Conservation (phyloP, 2,329 filamentous ascomycete genomes). For the Dothideomycetes sp. region DNA sequence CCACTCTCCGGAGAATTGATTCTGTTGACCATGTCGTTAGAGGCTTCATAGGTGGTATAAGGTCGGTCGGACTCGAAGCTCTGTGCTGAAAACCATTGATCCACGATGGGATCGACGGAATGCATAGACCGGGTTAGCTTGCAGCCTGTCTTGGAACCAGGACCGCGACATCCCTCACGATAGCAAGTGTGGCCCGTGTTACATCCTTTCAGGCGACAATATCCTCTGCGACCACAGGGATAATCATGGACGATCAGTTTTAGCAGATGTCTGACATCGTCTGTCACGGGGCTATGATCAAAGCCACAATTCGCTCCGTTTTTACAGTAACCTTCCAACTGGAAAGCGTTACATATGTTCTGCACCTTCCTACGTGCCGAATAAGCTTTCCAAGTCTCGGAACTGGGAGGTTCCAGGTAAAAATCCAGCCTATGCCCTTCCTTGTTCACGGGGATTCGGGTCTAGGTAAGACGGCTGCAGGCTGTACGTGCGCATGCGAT, state of each 20-base stretch:
- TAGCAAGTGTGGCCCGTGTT: slow-evolving; percentile 40
- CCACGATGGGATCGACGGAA: slow-evolving; percentile 12
- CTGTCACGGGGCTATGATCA: slow-evolving; percentile 38
- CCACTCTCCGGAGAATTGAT: too few relatives aligned
- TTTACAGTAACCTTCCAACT: slow-evolving; percentile 28
- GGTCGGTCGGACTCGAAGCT: too few relatives aligned
- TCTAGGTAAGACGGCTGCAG: slow-evolving; percentile 15
- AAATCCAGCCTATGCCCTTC: slow-evolving; percentile 40
- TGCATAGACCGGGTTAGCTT: slow-evolving; percentile 14
- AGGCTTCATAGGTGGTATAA: too few relatives aligned
- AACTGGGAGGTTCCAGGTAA: slow-evolving; percentile 29
- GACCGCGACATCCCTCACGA: slow-evolving; percentile 22
- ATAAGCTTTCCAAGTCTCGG: slow-evolving; percentile 32
- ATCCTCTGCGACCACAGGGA: slow-evolving; percentile 33
- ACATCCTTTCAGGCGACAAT: slow-evolving; percentile 37
- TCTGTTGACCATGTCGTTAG: too few relatives aligned
- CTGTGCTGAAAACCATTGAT: slow-evolving; percentile 10
- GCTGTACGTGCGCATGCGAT: neutral
- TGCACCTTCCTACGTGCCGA: slow-evolving; percentile 24
- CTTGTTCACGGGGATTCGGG: slow-evolving; percentile 39
- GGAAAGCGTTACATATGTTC: slow-evolving; percentile 43
- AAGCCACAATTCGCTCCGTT: slow-evolving; percentile 33
- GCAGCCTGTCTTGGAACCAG: slow-evolving; percentile 22
- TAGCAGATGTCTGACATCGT: slow-evolving; percentile 33
- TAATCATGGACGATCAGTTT: slow-evolving; percentile 36